A percentile compares a stretch with the other conserved stretches of the same genome.
These are phyloP conservation scores for Podospora conica DNA, from an alignment of 495 filamentous ascomycete species.

Conservation along the genomic window DNA sequence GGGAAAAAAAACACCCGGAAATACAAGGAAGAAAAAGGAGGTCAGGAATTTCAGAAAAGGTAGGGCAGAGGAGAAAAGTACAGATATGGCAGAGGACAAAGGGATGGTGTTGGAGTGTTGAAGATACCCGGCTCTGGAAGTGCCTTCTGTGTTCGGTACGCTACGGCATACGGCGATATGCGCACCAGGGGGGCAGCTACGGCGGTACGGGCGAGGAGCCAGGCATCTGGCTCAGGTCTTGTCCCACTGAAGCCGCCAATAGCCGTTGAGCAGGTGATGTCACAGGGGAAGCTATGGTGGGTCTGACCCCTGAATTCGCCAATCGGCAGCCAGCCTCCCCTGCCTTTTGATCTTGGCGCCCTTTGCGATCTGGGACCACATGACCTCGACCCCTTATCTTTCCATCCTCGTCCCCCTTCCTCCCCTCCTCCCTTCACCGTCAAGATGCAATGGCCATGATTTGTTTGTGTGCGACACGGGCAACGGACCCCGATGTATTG, in stretches of 20 bases:
- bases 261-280: constrained; percentile 19
- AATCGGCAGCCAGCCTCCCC: constrained; percentile 7
- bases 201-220: not conserved
- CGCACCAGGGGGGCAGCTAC: not conserved
- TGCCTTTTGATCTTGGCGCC: not conserved
- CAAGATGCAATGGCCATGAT: not conserved
- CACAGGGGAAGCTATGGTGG: constrained; percentile 20
- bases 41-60: not conserved
- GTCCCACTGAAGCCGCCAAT: constrained; percentile 13
- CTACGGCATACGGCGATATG: not conserved
- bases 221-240: not conserved
- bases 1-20: not conserved
- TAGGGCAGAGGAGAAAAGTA: not conserved
- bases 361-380: not conserved
- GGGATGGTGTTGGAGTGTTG: not conserved
- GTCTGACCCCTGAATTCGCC: not conserved
- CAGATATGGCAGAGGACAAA: not conserved
- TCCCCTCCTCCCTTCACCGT: not conserved
- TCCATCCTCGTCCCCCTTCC: too few species aligned
- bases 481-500: not conserved
- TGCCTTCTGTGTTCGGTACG: not conserved
- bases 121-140: not conserved
- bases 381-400: not conserved
- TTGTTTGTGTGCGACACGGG: not conserved
- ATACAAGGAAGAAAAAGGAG: not conserved